Conservation (phyloP, 768 basidiomycete species). For the Amanita rimosa region DNA sequence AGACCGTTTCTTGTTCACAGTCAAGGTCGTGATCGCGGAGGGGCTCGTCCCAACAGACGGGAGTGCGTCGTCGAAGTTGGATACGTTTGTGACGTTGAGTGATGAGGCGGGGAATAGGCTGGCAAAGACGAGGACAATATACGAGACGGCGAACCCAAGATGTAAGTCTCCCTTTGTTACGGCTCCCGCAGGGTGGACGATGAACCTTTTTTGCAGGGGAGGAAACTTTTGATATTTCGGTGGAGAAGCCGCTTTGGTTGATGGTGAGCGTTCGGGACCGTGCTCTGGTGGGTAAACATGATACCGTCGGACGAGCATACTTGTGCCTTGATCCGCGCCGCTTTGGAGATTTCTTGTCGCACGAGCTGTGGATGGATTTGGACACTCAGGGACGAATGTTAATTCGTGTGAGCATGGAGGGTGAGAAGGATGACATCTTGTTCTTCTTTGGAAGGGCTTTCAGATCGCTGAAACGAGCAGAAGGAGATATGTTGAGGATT, state of each 20-base stretch:
- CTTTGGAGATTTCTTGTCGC: constrained; percentile 81
- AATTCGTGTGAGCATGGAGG: constrained; percentile 93
- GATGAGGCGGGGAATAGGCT: constrained; percentile 84
- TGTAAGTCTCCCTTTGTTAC: constrained; percentile 31
- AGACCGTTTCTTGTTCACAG: constrained; percentile 71
- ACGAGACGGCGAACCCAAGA: constrained; percentile 55
- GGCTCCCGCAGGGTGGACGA: neutral
- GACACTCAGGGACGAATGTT: constrained; percentile 80
- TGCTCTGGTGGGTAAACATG: constrained; percentile 85
- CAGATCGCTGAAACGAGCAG: constrained; percentile 83
- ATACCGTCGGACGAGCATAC: constrained; percentile 84
- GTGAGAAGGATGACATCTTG: constrained; percentile 95
- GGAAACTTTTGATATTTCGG: constrained; percentile 91
- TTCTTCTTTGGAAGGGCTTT: constrained; percentile 98
- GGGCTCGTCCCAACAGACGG: constrained; percentile 69
- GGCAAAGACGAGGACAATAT: constrained; percentile 93
- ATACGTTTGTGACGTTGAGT: constrained; percentile 90
- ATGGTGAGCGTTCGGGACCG: constrained; percentile 94
- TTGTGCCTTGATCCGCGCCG: constrained; percentile 84
- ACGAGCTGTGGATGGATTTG: constrained; percentile 86
- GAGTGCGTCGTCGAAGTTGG: constrained; percentile 68
- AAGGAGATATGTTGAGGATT: constrained; percentile 90
- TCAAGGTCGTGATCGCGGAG: constrained; percentile 91
- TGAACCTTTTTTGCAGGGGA: constrained; percentile 56
- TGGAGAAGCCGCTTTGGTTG: constrained; percentile 91